A percentile compares a stretch with the other conserved stretches of the same genome.
Conservation (phyloP, 2,329 filamentous ascomycete genomes). For the Cercospora brassicicola region DNA sequence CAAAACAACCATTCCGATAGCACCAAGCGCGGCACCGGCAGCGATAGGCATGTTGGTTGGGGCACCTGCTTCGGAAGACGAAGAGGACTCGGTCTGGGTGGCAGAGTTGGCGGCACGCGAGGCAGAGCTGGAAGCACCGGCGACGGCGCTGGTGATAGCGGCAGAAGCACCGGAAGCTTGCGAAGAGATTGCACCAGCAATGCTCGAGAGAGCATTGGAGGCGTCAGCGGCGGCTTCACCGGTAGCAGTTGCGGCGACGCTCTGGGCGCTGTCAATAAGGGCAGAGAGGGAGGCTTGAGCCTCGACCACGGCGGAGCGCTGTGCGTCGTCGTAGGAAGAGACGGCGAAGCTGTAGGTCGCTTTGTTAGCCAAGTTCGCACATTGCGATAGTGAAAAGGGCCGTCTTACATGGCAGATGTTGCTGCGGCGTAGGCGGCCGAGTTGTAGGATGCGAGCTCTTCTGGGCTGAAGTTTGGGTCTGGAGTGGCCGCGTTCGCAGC, state of each 20-base stretch:
- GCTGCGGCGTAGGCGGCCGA: conserved; percentile 18
- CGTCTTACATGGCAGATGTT: conserved; percentile 20
- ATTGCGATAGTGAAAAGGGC: not conserved
- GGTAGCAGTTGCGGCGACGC: not conserved
- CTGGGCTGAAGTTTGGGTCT: conserved; percentile 15
- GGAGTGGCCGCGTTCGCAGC: conserved; percentile 17
- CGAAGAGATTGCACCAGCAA: not conserved
- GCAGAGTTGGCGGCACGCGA: conserved; percentile 12
- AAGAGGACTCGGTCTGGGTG: conserved; percentile 2
- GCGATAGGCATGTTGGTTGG: conserved; percentile 23
- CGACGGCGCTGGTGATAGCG: conserved; percentile 1
- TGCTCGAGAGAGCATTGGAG: not conserved
- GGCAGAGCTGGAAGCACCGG: not conserved
- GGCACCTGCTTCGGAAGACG: conserved; percentile 15
- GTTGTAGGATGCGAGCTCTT: conserved; percentile 23
- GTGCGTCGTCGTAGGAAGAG: conserved; percentile 19
- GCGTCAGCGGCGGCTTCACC: conserved; percentile 17
- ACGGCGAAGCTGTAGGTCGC: conserved; percentile 9
- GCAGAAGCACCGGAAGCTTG: conserved; percentile 3
- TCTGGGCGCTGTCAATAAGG: conserved; percentile 6
- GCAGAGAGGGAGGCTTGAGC: conserved; percentile 18
- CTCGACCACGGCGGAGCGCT: conserved; percentile 17
- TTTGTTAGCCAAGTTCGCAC: conserved; percentile 2
- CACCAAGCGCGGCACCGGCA: conserved; percentile 26
- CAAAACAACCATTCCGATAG: conserved; percentile 23